Conservation (phyloP, 306 rosid genomes). For the Medicago lupulina region DNA sequence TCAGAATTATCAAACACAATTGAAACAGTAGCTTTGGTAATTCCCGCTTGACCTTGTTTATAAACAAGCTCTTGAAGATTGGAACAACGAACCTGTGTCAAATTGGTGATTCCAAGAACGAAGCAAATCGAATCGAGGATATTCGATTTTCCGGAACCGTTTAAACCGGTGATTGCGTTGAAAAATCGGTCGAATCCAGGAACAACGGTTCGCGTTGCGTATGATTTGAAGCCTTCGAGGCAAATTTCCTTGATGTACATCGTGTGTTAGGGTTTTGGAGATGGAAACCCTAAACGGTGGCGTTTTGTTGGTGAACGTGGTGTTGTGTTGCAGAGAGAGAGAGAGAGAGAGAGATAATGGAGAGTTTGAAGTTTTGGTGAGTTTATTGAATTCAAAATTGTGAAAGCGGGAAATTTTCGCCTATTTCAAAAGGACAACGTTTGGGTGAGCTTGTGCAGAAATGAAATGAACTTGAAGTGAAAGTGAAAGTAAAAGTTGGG, state of each 20-base stretch:
- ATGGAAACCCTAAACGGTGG: conserved; percentile 47
- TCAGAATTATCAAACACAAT: conserved; percentile 79
- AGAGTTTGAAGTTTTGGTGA: conserved; percentile 21
- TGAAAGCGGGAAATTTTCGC: conserved; percentile 40
- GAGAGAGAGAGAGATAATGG: neutral
- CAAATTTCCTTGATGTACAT: conserved; percentile 90
- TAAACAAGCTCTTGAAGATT: conserved; percentile 96
- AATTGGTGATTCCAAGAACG: conserved; percentile 86
- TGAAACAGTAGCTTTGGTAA: conserved; percentile 96
- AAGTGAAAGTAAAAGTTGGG: too few relatives aligned
- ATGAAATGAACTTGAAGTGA: too few relatives aligned
- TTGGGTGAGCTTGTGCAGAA: neutral
- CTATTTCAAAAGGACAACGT: conserved; percentile 3
- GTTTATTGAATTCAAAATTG: neutral
- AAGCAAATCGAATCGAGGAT: conserved; percentile 94
- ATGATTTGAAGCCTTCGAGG: conserved; percentile 98
- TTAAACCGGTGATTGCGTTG: conserved; percentile 92
- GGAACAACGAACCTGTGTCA: conserved; percentile 94
- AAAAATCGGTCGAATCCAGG: conserved; percentile 87
- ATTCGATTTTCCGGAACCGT: conserved; percentile 97
- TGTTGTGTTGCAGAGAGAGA: neutral
- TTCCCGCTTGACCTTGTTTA: conserved; percentile 97
- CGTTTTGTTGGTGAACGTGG: conserved; percentile 8
- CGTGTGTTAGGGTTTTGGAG: conserved; percentile 50
- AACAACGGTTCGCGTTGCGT: conserved; percentile 89